Evolutionary conservation across 345 rosid species (phyloP).

Genomic region (Passiflora organensis): DNA sequence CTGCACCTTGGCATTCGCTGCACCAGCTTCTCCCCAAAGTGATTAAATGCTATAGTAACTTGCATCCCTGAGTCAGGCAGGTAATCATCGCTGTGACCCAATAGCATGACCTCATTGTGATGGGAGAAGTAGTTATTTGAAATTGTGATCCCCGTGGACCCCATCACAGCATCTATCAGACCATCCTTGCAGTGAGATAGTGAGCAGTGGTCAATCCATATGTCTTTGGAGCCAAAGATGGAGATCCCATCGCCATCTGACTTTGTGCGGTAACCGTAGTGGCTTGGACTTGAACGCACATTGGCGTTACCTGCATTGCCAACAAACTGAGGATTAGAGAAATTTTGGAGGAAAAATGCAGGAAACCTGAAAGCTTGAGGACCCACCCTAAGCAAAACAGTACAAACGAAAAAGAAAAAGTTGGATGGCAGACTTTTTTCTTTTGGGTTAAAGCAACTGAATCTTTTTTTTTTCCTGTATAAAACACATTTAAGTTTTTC

Average conservation of each 20-base stretch:
- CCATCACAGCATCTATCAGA: conserved; percentile 88
- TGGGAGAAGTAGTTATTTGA: conserved; percentile 92
- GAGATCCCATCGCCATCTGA: conserved; percentile 99
- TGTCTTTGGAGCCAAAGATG: conserved; percentile 77
- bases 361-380: too few species aligned
- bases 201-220: conserved; percentile 97
- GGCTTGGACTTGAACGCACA: conserved; percentile 80
- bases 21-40: conserved; percentile 80
- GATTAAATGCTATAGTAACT: conserved; percentile 93
- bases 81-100: conserved; percentile 89
- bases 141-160: conserved; percentile 85
- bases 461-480: too few species aligned
- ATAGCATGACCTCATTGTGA: conserved; percentile 93
- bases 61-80: conserved; percentile 90
- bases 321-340: too few species aligned
- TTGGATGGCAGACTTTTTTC: too few species aligned
- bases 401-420: too few species aligned
- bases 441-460: too few species aligned
- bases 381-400: too few species aligned
- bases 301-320: conserved; percentile 79
- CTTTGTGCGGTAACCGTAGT: conserved; percentile 65
- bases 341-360: too few species aligned
- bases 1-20: conserved; percentile 96
- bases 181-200: conserved; percentile 92
- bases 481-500: too few species aligned